Base-by-base conservation (phyloP, 225 moss, liverwort and hornwort genomes). In the Polytrichum formosum region DNA sequence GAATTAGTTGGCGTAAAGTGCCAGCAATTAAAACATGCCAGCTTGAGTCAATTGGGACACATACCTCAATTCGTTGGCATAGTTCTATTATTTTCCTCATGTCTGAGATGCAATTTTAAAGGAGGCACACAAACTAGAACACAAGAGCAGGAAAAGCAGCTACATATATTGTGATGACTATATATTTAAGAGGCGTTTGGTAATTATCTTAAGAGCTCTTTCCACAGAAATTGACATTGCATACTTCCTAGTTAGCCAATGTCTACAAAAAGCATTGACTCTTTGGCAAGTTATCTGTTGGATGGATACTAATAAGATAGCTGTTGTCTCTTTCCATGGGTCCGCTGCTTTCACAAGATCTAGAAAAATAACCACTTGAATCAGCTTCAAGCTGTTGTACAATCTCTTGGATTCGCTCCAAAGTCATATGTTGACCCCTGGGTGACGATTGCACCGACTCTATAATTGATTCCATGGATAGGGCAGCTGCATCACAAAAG, bases 241-340 rank as follows among this genome's bases (percentile, higher is more conserved):
- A 35, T 35, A 35, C 35, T 9, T 35, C 35, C 35, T 35, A 35
- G 35, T 35, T 35, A 9, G 35, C 35, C 35, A 35, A 9, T 35
- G 9, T 8, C 9, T 35, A 35, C 9, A 35, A 35, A 35, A 35
- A 35, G 9, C 9, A 9, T 35, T 9, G 8, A 35, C 35, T 8
- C 35, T 35, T 35, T 35, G 35, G 35, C 35, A 35, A 35, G 9
- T 35, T 35, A 9, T 35, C 35, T 35, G 35, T 35, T 35, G 35
- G 35, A 54, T 86, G 88, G 93, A 93, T 93, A 93, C 93, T 92
- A 78, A 97, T 82, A 53, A 85, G 54, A 67, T 97, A 94, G 75
- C 78, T 90, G 77, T 85, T 88, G 74, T 91, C 92, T 33, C 83
- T 88, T 75, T 93, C 87, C 28, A 54, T 68, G 68, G 61, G 74